Evolutionary conservation across 2,329 filamentous ascomycete genomes (phyloP).

Genomic region (Alternaria incomplexa): DNA sequence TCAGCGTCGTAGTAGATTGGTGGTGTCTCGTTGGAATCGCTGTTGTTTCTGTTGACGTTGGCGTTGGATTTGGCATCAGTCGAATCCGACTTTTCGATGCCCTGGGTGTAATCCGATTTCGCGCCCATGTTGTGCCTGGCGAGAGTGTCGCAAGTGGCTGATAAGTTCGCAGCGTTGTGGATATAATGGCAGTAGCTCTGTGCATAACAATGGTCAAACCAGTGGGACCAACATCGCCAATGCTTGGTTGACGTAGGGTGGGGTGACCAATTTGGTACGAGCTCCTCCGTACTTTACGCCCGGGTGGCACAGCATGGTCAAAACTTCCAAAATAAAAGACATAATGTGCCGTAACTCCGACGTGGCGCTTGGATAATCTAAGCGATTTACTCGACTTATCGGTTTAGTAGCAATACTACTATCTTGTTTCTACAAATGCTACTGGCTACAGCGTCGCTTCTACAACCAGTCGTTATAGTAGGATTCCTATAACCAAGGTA

Average conservation of each 20-base stretch:
- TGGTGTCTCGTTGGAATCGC: background rate
- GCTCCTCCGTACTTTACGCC: background rate
- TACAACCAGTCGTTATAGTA: too few species aligned
- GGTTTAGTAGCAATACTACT: too few species aligned
- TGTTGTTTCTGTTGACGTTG: background rate
- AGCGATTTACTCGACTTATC: too few species aligned
- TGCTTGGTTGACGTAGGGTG: background rate
- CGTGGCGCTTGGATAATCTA: too few species aligned
- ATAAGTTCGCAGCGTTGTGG: background rate
- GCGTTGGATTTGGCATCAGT: background rate
- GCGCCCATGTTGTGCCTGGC: background rate
- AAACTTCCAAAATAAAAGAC: background rate
- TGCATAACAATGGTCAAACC: too few species aligned
- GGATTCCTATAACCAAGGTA: too few species aligned
- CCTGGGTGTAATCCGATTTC: background rate
- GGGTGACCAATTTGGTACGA: background rate
- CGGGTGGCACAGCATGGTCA: background rate
- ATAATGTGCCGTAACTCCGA: background rate
- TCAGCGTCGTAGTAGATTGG: constrained; percentile 14
- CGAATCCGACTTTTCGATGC: background rate
- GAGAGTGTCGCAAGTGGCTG: background rate
- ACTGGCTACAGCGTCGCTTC: too few species aligned
- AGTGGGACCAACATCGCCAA: background rate
- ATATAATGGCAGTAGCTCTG: background rate
- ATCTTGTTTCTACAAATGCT: too few species aligned